Percentiles rank a stretch among this genome's conserved stretches.
Evolutionary conservation across 2,329 filamentous ascomycete genomes (phyloP).

Genomic region (Epichloe elymi): DNA sequence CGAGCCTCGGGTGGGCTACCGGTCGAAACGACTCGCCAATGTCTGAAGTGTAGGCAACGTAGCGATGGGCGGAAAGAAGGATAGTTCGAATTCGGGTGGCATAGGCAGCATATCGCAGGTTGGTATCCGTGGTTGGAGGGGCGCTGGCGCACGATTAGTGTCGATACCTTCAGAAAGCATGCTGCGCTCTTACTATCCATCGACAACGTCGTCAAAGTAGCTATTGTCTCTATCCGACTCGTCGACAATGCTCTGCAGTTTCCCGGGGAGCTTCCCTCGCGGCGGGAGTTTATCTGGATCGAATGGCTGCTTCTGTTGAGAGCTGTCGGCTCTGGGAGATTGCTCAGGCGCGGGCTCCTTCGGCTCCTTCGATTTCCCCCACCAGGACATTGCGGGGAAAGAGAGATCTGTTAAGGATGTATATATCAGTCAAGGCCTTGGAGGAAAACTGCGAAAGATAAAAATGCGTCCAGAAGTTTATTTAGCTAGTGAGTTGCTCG

Average conservation of each 20-base stretch:
- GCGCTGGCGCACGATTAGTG: slow-evolving; percentile 14
- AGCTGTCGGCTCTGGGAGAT: slow-evolving; percentile 3
- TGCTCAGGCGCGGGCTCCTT: slow-evolving; percentile 13
- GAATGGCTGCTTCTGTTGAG: slow-evolving; percentile 19
- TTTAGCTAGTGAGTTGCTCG: background rate
- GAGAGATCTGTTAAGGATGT: background rate
- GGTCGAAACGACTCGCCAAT: slow-evolving; percentile 95
- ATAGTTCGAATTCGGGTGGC: slow-evolving; percentile 75
- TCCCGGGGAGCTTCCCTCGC: slow-evolving; percentile 37
- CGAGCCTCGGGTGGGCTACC: slow-evolving; percentile 71
- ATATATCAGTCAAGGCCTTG: background rate
- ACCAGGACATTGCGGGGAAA: slow-evolving; percentile 26
- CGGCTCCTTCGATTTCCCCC: slow-evolving; percentile 24
- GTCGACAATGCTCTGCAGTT: slow-evolving; percentile 45
- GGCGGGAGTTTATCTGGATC: slow-evolving; percentile 34
- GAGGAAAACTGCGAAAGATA: background rate
- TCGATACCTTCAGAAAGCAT: slow-evolving; percentile 1
- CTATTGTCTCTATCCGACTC: slow-evolving; percentile 51
- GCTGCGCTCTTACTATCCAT: slow-evolving; percentile 54
- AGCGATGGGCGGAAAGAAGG: slow-evolving; percentile 79
- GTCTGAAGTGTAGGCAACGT: slow-evolving; percentile 93
- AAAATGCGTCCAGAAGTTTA: no score
- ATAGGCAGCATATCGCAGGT: slow-evolving; percentile 86
- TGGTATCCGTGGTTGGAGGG: slow-evolving; percentile 70
- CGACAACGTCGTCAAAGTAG: slow-evolving; percentile 64